These are phyloP conservation scores for Toxoplasma gondii DNA, from an alignment of 169 alveolate genomes.

Conservation along the genomic window DNA sequence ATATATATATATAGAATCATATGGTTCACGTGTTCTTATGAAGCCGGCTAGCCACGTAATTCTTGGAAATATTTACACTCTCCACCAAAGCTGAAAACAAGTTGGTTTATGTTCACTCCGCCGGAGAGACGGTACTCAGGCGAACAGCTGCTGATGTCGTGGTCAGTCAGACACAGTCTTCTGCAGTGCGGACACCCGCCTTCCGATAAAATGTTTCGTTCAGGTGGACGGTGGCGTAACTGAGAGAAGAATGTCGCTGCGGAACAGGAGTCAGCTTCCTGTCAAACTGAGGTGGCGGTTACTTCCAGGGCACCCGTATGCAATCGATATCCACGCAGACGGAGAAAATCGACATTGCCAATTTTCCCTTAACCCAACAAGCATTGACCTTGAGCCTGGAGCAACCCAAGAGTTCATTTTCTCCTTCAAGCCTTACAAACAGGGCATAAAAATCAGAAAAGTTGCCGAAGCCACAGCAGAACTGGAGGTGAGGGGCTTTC, in stretches of 20 bases:
- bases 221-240: slow-evolving; percentile 13
- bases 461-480: neutral
- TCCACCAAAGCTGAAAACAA: no score
- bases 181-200: neutral
- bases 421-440: neutral
- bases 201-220: neutral
- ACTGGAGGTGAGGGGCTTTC: neutral
- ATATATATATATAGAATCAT: no score
- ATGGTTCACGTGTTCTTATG: no score
- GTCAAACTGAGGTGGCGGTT: neutral
- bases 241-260: neutral
- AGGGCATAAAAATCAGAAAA: neutral
- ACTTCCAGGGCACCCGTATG: neutral
- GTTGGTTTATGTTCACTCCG: no score
- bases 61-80: no score
- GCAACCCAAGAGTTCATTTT: neutral
- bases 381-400: neutral
- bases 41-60: no score
- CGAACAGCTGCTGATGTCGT: no score
- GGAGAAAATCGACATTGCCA: neutral
- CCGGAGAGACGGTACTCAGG: no score
- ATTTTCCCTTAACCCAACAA: neutral
- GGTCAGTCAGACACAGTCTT: no score
- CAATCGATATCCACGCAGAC: neutral
- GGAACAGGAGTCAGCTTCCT: neutral